Base-by-base conservation (phyloP, 257 asterid species). In the Solanum stenotomum region DNA sequence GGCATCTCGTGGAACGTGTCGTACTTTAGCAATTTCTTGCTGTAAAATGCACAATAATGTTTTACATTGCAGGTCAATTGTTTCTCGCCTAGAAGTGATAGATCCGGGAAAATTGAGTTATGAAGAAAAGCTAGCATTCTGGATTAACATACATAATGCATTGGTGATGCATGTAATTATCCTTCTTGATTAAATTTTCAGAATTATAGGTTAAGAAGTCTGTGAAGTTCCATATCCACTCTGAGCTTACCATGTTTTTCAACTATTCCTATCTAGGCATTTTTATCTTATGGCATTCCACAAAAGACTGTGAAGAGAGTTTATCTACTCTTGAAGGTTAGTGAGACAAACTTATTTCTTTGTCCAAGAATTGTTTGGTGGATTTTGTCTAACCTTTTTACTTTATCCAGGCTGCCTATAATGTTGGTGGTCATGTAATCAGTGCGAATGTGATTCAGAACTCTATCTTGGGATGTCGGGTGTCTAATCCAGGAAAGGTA, bases 111-210 rank as follows among this genome's bases (percentile, higher is more conserved):
- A 91, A 94, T 89, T 96, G 99, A 89, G 92, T 11, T 94, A 91
- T 6, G 99, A 93, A 90, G 98, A 97, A 93, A 97, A 97, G 92
- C 87, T 97, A 88, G 98, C 99, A 1, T 96, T 97, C 92, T 97
- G 99, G 99, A 96, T 96, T 91, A 97, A 97, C 89, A 91, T 96
- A 63, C 99, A 97, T 89, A 97, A 96, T 86, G 94, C 99, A 65
- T 91, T 97, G 89, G 97, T 96, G 94, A 95, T 97, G 99, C 99
- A 97, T 91, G 99, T 96, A 96, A 91, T 88, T 22, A 86, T 84
- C 88, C 84, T 42, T 33, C 33, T 22, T 72, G 8, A 14, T 71
- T 20, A 31, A 71, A 22, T n/a, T 22, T 40, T 11, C 67, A 71
- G 71, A 27, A 61, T 31, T 71, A n/a, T 40, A 34, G 29, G 40